Percentiles rank a stretch among this genome's conserved stretches.
These are phyloP conservation scores for Lactarius hatsudake DNA, from an alignment of 768 basidiomycete genomes.

Conservation along the genomic window DNA sequence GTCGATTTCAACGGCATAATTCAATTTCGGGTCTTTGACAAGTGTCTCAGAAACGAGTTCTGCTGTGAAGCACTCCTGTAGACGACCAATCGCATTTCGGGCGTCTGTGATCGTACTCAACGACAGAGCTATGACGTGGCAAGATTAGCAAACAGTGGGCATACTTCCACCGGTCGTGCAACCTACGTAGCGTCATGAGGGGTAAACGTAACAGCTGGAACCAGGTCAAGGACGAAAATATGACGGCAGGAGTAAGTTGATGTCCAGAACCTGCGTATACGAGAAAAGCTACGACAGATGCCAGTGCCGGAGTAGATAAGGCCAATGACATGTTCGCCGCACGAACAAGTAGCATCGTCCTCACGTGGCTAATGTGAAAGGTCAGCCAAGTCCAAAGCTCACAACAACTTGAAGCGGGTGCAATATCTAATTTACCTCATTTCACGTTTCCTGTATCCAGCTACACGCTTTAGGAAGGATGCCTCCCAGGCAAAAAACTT, in stretches of 20 bases:
- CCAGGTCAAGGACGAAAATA: conserved; percentile 82
- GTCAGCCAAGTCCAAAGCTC: not conserved
- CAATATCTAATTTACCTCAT: conserved; percentile 42
- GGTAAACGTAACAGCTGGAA: conserved; percentile 84
- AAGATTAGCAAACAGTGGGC: not conserved
- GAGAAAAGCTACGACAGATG: conserved; percentile 76
- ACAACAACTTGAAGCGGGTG: not conserved
- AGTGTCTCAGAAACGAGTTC: conserved; percentile 66
- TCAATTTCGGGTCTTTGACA: conserved; percentile 50
- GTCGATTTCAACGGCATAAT: conserved; percentile 64
- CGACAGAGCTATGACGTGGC: conserved; percentile 49
- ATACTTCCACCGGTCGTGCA: not conserved
- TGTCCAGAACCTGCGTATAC: conserved; percentile 77
- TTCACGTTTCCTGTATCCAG: conserved; percentile 67
- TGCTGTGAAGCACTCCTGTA: conserved; percentile 80
- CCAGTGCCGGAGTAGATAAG: conserved; percentile 70
- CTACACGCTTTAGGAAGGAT: conserved; percentile 74
- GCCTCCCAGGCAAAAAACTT: conserved; percentile 90
- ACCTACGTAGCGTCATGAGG: conserved; percentile 63
- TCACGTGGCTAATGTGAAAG: conserved; percentile 48
- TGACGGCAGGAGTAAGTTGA: conserved; percentile 58
- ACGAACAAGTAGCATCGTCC: conserved; percentile 62
- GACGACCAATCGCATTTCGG: conserved; percentile 69
- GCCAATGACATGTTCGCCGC: conserved; percentile 66
- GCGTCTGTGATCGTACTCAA: conserved; percentile 85